Conservation (phyloP, 768 basidiomycete genomes). For the Leccinellum luteum region DNA sequence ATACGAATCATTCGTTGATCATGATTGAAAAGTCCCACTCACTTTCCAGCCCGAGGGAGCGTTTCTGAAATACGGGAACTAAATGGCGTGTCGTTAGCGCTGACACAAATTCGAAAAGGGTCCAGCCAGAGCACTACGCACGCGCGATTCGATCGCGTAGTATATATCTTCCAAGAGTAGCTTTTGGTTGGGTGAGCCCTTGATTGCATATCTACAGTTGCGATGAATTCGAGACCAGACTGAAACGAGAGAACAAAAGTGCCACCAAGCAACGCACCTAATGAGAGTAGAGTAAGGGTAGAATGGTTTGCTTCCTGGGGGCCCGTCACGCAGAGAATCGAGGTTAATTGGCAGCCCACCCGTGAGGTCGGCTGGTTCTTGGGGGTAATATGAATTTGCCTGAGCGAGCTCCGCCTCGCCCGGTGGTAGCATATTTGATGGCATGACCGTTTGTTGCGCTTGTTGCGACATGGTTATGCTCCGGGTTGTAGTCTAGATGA, state of each 20-base stretch:
- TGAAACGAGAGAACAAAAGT: neutral
- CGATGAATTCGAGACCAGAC: slow-evolving; percentile 1
- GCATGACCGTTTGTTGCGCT: slow-evolving; percentile 52
- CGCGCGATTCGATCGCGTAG: slow-evolving; percentile 86
- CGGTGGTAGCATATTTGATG: slow-evolving; percentile 59
- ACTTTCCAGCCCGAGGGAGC: slow-evolving; percentile 94
- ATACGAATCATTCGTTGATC: neutral
- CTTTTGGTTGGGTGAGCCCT: slow-evolving; percentile 86
- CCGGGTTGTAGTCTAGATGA: slow-evolving; percentile 6
- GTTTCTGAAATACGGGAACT: slow-evolving; percentile 88
- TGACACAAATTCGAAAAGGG: neutral
- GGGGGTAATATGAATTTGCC: slow-evolving; percentile 67
- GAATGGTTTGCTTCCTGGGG: slow-evolving; percentile 86
- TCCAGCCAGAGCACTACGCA: slow-evolving; percentile 38
- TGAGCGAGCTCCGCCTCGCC: slow-evolving; percentile 50
- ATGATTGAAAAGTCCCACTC: slow-evolving; percentile 28
- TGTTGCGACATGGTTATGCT: slow-evolving; percentile 47
- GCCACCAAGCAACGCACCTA: slow-evolving; percentile 50
- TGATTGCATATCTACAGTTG: slow-evolving; percentile 74
- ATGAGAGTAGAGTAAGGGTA: slow-evolving; percentile 91
- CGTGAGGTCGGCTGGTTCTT: slow-evolving; percentile 73
- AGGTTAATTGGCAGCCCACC: slow-evolving; percentile 85
- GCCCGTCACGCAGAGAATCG: slow-evolving; percentile 82
- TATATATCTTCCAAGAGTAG: slow-evolving; percentile 86
- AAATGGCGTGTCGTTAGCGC: slow-evolving; percentile 14